phyloP scores from a whole-genome alignment of 1,284 basidiomycete species.

The Exobasidium cylindrosporum region DNA sequence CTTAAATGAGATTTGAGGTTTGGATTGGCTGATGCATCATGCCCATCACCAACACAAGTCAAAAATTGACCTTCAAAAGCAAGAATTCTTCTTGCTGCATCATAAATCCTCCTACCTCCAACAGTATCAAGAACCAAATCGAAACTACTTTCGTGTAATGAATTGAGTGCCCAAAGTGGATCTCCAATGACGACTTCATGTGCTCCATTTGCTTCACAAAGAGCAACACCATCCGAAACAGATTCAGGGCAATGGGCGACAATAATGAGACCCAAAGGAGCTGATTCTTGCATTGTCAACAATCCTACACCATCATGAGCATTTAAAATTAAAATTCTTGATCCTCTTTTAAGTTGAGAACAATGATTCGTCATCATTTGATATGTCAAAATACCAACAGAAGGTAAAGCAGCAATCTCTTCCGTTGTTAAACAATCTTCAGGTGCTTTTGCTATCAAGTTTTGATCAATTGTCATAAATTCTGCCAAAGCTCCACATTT shows the following conservation, averaged over 20 bases:
- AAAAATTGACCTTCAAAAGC: slow-evolving; percentile 54
- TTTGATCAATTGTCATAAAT: slow-evolving; percentile 54
- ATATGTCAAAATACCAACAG: slow-evolving; percentile 55
- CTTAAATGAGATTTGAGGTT: slow-evolving; percentile 51
- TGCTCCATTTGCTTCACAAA: slow-evolving; percentile 56
- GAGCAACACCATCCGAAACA: slow-evolving; percentile 50
- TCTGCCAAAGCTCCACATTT: slow-evolving; percentile 57
- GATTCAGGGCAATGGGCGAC: slow-evolving; percentile 56
- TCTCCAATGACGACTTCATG: slow-evolving; percentile 57
- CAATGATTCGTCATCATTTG: slow-evolving; percentile 56
- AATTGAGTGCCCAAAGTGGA: slow-evolving; percentile 56
- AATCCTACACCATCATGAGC: slow-evolving; percentile 57
- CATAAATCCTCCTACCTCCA: slow-evolving; percentile 55
- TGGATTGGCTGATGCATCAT: slow-evolving; percentile 38
- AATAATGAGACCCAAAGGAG: slow-evolving; percentile 55
- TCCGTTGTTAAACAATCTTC: slow-evolving; percentile 53
- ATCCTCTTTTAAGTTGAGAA: slow-evolving; percentile 50
- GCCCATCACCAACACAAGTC: slow-evolving; percentile 55
- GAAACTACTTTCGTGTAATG: slow-evolving; percentile 56
- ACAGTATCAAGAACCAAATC: slow-evolving; percentile 55
- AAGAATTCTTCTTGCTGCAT: slow-evolving; percentile 56
- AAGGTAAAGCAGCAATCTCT: slow-evolving; percentile 57
- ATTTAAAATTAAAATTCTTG: slow-evolving; percentile 56
- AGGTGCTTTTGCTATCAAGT: slow-evolving; percentile 55
- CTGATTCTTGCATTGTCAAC: slow-evolving; percentile 56